These are phyloP conservation scores for Ogataea kodamae DNA, from an alignment of 805 yeast genomes.

Conservation along the genomic window DNA sequence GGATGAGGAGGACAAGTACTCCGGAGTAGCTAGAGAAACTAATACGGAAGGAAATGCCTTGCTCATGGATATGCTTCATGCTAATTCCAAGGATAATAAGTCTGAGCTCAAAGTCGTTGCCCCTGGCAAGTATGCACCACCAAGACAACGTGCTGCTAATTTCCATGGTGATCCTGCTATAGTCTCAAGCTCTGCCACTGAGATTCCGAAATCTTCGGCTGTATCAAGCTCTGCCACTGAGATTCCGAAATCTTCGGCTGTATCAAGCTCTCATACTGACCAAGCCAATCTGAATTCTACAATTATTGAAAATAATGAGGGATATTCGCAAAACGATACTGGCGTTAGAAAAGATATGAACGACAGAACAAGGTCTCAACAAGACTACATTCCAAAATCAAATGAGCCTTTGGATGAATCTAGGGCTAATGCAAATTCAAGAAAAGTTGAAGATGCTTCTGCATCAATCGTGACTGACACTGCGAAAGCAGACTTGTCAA, in stretches of 20 bases:
- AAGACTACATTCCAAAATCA: constrained; percentile 49
- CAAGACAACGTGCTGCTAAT: constrained; percentile 50
- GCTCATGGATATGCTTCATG: constrained; percentile 28
- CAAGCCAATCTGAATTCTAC: constrained; percentile 31
- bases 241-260: constrained; percentile 6
- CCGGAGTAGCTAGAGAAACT: constrained; percentile 74
- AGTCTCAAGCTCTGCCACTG: constrained; percentile 47
- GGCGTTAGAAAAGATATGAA: constrained; percentile 73
- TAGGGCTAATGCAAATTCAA: neutral
- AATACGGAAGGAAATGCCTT: constrained; percentile 22
- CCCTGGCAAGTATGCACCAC: constrained; percentile 51
- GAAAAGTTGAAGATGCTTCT: constrained; percentile 3
- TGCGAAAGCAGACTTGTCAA: no score
- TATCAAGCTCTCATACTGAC: constrained; percentile 11
- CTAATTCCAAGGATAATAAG: constrained; percentile 18
- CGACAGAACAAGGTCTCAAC: constrained; percentile 51
- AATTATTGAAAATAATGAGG: constrained; percentile 50
- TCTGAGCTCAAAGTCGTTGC: constrained; percentile 24
- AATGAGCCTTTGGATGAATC: constrained; percentile 2
- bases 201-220: constrained; percentile 3
- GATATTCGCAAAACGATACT: constrained; percentile 70
- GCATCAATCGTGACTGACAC: constrained; percentile 1
- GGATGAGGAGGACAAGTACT: constrained; percentile 95
- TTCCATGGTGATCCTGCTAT: constrained; percentile 65
- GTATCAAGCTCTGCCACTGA: neutral